phyloP scores from a whole-genome alignment of 345 rosid species.

The Murraya paniculata region DNA sequence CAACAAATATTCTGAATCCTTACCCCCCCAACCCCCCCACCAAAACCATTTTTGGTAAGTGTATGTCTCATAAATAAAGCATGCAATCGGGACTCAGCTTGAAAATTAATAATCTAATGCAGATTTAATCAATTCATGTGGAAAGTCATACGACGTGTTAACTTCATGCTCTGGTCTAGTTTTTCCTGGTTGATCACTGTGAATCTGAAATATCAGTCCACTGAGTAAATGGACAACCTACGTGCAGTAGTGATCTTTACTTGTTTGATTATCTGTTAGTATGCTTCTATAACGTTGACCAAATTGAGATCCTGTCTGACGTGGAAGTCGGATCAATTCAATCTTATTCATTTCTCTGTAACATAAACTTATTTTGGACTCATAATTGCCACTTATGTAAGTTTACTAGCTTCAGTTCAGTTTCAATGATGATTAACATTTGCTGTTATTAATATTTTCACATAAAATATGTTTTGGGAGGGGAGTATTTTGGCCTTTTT shows the following conservation, averaged over 20 bases:
- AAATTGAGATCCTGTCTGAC: not conserved
- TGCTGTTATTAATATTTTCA: not conserved
- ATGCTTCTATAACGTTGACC: not conserved
- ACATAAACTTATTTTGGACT: no score
- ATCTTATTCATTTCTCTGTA: not conserved
- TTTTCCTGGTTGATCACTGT: not conserved
- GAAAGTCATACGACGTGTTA: not conserved
- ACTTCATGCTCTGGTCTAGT: not conserved
- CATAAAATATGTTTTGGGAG: no score
- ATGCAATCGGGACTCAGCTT: not conserved
- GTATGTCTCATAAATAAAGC: not conserved
- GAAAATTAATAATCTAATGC: not conserved
- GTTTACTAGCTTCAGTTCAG: not conserved
- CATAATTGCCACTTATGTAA: not conserved
- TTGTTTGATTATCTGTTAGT: not conserved
- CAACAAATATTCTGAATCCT: not conserved
- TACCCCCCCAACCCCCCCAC: not conserved
- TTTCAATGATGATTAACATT: not conserved
- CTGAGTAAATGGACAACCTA: not conserved
- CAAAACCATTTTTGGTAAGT: not conserved
- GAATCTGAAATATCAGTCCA: slow-evolving; percentile 3
- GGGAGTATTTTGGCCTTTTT: no score
- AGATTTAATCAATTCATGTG: not conserved
- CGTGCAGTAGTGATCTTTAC: not conserved
- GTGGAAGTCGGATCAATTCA: not conserved